Evolutionary conservation across 176 grass and related monocot species (phyloP), one percentile per base, ranked within the genome.

Genomic region (Stipa capillata): DNA sequence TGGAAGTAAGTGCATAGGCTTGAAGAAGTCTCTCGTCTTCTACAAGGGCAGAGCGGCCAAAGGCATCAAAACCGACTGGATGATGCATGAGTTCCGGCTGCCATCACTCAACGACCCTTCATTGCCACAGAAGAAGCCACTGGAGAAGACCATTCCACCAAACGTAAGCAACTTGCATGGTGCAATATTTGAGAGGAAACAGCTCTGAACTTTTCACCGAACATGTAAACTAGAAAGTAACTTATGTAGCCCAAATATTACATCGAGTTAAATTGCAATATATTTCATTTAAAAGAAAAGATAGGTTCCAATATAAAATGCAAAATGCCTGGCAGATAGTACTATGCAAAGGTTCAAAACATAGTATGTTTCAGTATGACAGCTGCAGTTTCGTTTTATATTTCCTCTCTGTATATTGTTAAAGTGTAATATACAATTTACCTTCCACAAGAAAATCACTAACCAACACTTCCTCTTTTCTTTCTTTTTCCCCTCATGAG

Each of bases 21-120:
- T 99, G 54, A 99, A 99, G 82, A 99, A 99, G 72, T 99, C 97
- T 14, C 97, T 99, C 28, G 97, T 99, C 53, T 96, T 99, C 73
- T 99, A 99, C 84, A 91, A 86, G 89, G 97, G 97, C 15, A 95
- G 97, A 85, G 97, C 97, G 3, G 97, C 97, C 14, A 95, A 93
- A 83, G 96, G 96, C 7, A 43, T 88, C 39, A 99, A 99, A 88
- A 99, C 96, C 0, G 96, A 99, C 70, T 99, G 96, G 97, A 99
- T 99, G 97, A 99, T 99, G 97, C 97, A 99, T 33, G 97, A 93
- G 80, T 99, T 99, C 50, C 89, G 88, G 28, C 84, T 99, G 14
- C 97, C 92, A 25, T 93, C 92, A 5, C 92, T 91, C 50, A 82
- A 65, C 0, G 86, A 91, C 17, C 87, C 90, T 28, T 89, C 86